These are phyloP conservation scores for Aphanomyces invadans DNA, from an alignment of 352 stramenopile genomes.

Conservation along the genomic window DNA sequence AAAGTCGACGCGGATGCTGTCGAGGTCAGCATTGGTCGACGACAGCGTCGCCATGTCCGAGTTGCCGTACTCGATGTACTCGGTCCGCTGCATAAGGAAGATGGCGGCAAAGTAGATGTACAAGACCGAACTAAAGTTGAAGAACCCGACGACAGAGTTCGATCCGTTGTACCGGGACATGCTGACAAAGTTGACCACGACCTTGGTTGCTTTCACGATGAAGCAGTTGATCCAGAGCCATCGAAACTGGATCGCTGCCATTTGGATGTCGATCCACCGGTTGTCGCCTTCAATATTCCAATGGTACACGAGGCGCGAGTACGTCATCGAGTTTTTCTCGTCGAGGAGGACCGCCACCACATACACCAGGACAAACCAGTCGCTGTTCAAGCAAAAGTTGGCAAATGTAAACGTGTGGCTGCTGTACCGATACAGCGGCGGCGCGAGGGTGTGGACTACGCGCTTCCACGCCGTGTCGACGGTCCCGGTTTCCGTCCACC, in stretches of 20 bases:
- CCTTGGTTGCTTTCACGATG: conserved; percentile 1
- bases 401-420: neutral
- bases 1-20: conserved; percentile 10
- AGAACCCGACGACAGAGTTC: conserved; percentile 9
- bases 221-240: conserved; percentile 19
- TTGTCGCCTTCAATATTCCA: neutral
- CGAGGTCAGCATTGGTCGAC: neutral
- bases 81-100: neutral
- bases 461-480: neutral
- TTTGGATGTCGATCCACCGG: neutral
- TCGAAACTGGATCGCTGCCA: neutral
- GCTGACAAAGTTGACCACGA: neutral
- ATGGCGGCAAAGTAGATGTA: conserved; percentile 13
- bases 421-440: conserved; percentile 12
- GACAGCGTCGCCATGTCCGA: neutral
- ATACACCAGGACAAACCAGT: conserved; percentile 14
- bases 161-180: conserved; percentile 7
- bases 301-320: neutral
- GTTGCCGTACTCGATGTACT: conserved; percentile 14
- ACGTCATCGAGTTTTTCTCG: conserved; percentile 10
- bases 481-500: neutral
- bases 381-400: conserved; percentile 20
- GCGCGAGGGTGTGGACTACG: conserved; percentile 4
- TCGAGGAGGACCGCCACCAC: conserved; percentile 10
- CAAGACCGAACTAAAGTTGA: conserved; percentile 13